phyloP scores from a whole-genome alignment of 345 rosid genomes.

The Ailanthus altissimus region DNA sequence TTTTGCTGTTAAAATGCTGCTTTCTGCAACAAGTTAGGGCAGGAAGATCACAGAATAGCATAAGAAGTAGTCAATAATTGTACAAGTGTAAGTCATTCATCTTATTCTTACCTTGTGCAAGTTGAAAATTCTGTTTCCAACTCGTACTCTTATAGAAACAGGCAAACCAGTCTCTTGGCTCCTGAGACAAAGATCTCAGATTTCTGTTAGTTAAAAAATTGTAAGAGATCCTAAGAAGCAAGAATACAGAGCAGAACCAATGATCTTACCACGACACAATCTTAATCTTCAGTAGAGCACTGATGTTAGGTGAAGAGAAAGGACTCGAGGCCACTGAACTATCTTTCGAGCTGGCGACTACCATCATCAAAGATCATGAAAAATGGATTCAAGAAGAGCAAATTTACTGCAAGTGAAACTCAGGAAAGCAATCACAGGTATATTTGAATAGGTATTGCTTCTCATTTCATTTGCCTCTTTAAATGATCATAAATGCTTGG shows the following conservation, averaged over 20 bases:
- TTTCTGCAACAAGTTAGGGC: neutral
- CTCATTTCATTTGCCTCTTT: conserved; percentile 5
- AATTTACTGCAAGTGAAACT: conserved; percentile 10
- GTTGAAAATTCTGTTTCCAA: conserved; percentile 48
- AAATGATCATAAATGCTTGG: conserved; percentile 33
- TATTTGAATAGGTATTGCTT: conserved; percentile 19
- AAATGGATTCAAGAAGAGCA: neutral
- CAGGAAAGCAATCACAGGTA: neutral
- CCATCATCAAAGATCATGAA: conserved; percentile 37
- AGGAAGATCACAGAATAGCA: neutral
- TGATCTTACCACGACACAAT: conserved; percentile 48
- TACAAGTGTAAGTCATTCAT: neutral
- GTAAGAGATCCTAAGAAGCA: neutral
- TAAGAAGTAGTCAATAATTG: neutral
- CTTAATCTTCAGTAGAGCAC: conserved; percentile 55
- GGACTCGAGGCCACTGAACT: conserved; percentile 57
- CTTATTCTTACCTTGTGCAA: conserved; percentile 54
- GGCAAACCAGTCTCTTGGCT: conserved; percentile 71
- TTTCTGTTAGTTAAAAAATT: neutral
- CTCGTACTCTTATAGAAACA: conserved; percentile 47
- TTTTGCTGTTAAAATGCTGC: neutral
- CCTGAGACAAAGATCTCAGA: conserved; percentile 34
- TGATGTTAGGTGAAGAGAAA: conserved; percentile 53
- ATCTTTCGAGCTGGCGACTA: conserved; percentile 50
- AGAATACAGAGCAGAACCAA: neutral